These are phyloP conservation scores for Tolypocladium sp. DNA, from an alignment of 2,329 filamentous ascomycete genomes.

Conservation along the genomic window DNA sequence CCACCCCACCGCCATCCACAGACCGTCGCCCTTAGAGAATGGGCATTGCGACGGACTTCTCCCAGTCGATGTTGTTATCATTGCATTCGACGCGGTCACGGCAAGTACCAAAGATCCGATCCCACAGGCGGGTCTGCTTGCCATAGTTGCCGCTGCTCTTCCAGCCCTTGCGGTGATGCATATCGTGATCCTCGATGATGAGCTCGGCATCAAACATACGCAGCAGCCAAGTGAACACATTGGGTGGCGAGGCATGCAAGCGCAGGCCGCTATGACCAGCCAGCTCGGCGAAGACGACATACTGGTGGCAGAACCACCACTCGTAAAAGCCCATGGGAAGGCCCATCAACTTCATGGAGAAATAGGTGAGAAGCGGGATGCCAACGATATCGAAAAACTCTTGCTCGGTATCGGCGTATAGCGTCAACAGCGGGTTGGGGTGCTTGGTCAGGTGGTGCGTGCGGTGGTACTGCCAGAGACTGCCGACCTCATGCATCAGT, in stretches of 20 bases:
- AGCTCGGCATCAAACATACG: slow-evolving; percentile 22
- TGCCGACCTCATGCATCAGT: slow-evolving; percentile 28
- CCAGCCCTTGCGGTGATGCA: slow-evolving; percentile 28
- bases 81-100: slow-evolving; percentile 23
- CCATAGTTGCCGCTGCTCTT: slow-evolving; percentile 27
- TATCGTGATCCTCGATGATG: slow-evolving; percentile 30
- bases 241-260: slow-evolving; percentile 20
- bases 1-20: no score
- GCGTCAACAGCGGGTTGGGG: slow-evolving; percentile 29
- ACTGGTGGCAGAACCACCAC: slow-evolving; percentile 35
- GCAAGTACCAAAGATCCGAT: slow-evolving; percentile 25
- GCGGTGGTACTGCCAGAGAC: slow-evolving; percentile 33
- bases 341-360: slow-evolving; percentile 19
- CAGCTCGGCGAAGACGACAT: slow-evolving; percentile 28
- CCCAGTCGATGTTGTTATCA: slow-evolving; percentile 20
- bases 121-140: slow-evolving; percentile 28
- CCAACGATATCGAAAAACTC: slow-evolving; percentile 31
- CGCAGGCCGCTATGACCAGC: slow-evolving; percentile 28
- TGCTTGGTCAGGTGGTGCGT: slow-evolving; percentile 36
- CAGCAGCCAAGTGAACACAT: slow-evolving; percentile 21
- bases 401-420: slow-evolving; percentile 31
- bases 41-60: slow-evolving; percentile 15
- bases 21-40: slow-evolving; percentile 7
- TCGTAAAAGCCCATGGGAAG: slow-evolving; percentile 36
- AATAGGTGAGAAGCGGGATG: slow-evolving; percentile 27